phyloP scores from a whole-genome alignment of 805 yeast species.

The Yamadazyma olivae region DNA sequence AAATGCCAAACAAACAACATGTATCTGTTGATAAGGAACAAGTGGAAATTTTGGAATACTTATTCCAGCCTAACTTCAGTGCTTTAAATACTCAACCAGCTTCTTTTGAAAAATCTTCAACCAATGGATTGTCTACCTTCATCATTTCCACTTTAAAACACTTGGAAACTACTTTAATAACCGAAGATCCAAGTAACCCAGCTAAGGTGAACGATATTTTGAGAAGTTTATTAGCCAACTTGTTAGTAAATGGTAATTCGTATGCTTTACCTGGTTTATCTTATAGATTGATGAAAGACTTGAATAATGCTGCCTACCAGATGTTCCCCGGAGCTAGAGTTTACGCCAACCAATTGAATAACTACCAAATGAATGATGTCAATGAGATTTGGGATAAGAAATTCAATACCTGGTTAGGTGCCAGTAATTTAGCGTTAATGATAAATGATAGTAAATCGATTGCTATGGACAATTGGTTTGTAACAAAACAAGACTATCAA shows the following conservation, averaged over 20 bases:
- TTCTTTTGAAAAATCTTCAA: constrained; percentile 44
- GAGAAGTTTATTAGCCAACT: constrained; percentile 34
- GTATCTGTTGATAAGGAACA: constrained; percentile 14
- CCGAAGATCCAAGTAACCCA: constrained; percentile 27
- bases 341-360: constrained; percentile 21
- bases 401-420: constrained; percentile 70
- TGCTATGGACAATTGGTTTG: constrained; percentile 49
- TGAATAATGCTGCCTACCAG: constrained; percentile 41
- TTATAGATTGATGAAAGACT: constrained; percentile 53
- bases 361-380: constrained; percentile 24
- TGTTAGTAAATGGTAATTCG: constrained; percentile 62
- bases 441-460: constrained; percentile 45
- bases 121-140: constrained; percentile 45
- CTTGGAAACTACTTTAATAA: constrained; percentile 31
- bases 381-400: constrained; percentile 49
- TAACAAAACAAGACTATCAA: constrained; percentile 61
- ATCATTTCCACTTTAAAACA: constrained; percentile 33
- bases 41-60: constrained; percentile 49
- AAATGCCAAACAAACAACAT: constrained; percentile 19
- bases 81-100: constrained; percentile 40
- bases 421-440: constrained; percentile 61
- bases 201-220: constrained; percentile 38
- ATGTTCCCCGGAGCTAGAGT: constrained; percentile 42
- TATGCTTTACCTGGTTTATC: constrained; percentile 54
- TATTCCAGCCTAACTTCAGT: constrained; percentile 62